phyloP scores from a whole-genome alignment of 1,139 yeast genomes.

The Wickerhamomyces sp. region DNA sequence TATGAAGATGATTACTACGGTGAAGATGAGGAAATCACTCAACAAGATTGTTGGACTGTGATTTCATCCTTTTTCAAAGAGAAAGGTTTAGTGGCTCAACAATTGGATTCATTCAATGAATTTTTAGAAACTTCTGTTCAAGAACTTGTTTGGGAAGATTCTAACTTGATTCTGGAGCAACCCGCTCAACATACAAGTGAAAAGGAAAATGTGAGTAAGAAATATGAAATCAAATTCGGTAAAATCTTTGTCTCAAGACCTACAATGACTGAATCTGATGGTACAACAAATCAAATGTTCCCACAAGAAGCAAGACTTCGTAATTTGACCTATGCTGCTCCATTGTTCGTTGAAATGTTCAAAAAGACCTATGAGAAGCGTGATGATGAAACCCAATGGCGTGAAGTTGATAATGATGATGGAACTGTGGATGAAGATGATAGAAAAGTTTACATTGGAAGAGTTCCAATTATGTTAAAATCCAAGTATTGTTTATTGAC shows the following conservation, averaged over 20 bases:
- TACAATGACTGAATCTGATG: constrained; percentile 98
- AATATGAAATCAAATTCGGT: constrained; percentile 94
- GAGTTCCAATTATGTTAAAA: constrained; percentile 96
- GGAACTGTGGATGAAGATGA: constrained; percentile 51
- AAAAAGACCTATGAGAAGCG: constrained; percentile 83
- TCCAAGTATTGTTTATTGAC: constrained; percentile 93
- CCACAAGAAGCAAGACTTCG: constrained; percentile 98
- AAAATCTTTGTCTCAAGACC: constrained; percentile 95
- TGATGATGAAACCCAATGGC: constrained; percentile 79
- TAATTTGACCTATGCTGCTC: constrained; percentile 93
- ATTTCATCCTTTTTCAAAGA: constrained; percentile 94
- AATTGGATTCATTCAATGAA: constrained; percentile 96
- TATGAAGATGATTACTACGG: constrained; percentile 42
- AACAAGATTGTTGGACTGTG: constrained; percentile 99
- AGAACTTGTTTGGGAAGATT: constrained; percentile 94
- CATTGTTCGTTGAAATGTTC: constrained; percentile 92
- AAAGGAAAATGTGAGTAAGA: constrained; percentile 79
- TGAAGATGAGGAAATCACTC: constrained; percentile 61
- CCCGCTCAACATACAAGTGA: constrained; percentile 97
- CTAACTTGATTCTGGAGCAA: constrained; percentile 89
- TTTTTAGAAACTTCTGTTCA: constrained; percentile 95
- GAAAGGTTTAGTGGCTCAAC: constrained; percentile 96
- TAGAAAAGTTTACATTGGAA: constrained; percentile 85
- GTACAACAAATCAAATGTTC: constrained; percentile 96
- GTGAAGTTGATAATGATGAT: constrained; percentile 38